Percentiles rank a stretch among this genome's conserved stretches.
Conservation (phyloP, 768 basidiomycete species). For the Suillus fuscotomentosus region DNA sequence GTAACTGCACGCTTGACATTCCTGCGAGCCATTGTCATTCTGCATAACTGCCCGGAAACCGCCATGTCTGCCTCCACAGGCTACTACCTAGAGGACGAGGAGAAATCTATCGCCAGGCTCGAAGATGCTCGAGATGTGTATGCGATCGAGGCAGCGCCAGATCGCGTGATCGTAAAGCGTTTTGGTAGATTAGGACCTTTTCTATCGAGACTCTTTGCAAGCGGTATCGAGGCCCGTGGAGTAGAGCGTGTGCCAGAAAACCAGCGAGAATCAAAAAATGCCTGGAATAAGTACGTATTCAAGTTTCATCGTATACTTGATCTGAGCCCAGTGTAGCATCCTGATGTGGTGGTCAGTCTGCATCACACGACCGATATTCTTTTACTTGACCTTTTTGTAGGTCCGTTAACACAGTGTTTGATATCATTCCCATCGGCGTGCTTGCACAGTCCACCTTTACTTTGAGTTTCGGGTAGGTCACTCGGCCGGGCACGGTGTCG, state of each 20-base stretch:
- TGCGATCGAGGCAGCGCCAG: slow-evolving; percentile 25
- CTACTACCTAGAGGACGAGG: slow-evolving; percentile 15
- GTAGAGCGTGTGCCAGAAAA: slow-evolving; percentile 54
- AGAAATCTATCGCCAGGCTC: slow-evolving; percentile 10
- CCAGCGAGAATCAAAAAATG: slow-evolving; percentile 42
- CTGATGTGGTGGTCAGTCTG: slow-evolving; percentile 43
- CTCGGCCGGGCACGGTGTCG: neutral
- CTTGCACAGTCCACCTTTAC: slow-evolving; percentile 48
- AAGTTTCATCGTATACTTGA: slow-evolving; percentile 2
- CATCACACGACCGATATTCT: too few relatives aligned
- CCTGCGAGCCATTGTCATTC: neutral
- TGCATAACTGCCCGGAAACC: neutral
- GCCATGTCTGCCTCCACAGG: neutral
- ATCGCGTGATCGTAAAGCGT: slow-evolving; percentile 25
- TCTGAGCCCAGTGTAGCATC: slow-evolving; percentile 25
- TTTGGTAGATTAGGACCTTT: slow-evolving; percentile 31
- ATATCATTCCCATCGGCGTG: slow-evolving; percentile 49
- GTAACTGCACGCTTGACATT: neutral
- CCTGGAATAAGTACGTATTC: slow-evolving; percentile 42
- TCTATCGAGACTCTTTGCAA: slow-evolving; percentile 40
- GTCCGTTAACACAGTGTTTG: slow-evolving; percentile 48
- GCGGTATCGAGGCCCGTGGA: slow-evolving; percentile 53
- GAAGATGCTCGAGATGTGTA: neutral
- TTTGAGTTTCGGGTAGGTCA: slow-evolving; percentile 43
- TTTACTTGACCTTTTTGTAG: slow-evolving; percentile 15